Percentiles rank a stretch among this genome's conserved stretches.
Evolutionary conservation across 2,329 filamentous ascomycete species (phyloP).

Genomic region (Stemphylium lycopersici): DNA sequence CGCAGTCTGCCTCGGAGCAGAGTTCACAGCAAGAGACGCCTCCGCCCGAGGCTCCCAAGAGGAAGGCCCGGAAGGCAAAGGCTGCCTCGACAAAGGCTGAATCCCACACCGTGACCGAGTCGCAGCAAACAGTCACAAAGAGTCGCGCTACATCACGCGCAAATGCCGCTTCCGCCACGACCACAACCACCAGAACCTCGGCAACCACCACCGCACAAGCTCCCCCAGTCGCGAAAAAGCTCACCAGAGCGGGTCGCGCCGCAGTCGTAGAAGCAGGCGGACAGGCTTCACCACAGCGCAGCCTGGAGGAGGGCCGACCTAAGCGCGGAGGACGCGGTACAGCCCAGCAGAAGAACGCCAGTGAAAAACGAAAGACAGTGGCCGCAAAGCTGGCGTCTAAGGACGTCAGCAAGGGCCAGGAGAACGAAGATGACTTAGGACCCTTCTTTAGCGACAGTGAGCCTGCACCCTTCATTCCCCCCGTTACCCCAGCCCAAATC

Average conservation of each 20-base stretch:
- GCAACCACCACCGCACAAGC: not conserved
- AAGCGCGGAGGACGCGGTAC: constrained; percentile 19
- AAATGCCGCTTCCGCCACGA: constrained; percentile 8
- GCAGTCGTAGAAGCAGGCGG: constrained; percentile 16
- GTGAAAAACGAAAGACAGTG: constrained; percentile 16
- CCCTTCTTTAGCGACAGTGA: constrained; percentile 32
- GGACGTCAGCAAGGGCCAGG: constrained; percentile 13
- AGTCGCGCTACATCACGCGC: constrained; percentile 18
- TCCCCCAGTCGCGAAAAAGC: constrained; percentile 14
- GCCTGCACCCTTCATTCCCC: constrained; percentile 10
- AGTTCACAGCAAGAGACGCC: constrained; percentile 7
- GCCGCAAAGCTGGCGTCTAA: constrained; percentile 7
- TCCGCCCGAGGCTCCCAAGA: constrained; percentile 14
- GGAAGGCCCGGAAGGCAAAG: constrained; percentile 19
- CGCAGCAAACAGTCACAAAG: constrained; percentile 12
- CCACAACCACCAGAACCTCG: constrained; percentile 11
- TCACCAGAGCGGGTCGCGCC: constrained; percentile 21
- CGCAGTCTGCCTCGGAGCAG: constrained; percentile 10
- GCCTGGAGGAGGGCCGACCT: constrained; percentile 15
- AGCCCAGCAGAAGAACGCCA: constrained; percentile 4
- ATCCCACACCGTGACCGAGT: constrained; percentile 14
- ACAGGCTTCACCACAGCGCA: constrained; percentile 24
- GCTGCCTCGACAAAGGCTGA: constrained; percentile 16
- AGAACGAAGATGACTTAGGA: constrained; percentile 21
- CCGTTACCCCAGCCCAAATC: not conserved